Conservation (phyloP, 306 rosid genomes). For the Ormosia semicastrata region DNA sequence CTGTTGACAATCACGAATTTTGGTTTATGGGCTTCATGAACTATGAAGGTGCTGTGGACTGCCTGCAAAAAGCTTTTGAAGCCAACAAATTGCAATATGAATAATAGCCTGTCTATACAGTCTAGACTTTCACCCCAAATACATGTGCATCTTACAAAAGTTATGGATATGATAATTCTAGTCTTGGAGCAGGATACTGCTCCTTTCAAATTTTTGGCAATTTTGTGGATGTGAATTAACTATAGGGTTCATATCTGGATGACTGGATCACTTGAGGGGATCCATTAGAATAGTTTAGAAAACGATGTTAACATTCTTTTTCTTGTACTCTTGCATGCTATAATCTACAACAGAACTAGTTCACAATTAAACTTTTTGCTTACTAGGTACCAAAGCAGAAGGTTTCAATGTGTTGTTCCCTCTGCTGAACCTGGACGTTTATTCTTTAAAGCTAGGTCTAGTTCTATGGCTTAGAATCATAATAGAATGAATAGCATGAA, state of each 20-base stretch:
- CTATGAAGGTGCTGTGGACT: slow-evolving; percentile 61
- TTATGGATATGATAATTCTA: slow-evolving; percentile 17
- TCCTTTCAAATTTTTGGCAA: slow-evolving; percentile 22
- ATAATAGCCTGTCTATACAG: slow-evolving; percentile 29
- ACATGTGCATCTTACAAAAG: neutral
- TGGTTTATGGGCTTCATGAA: slow-evolving; percentile 95
- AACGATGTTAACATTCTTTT: neutral
- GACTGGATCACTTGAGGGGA: slow-evolving; percentile 1
- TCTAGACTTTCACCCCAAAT: slow-evolving; percentile 26
- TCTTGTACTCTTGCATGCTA: neutral
- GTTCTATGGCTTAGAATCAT: neutral
- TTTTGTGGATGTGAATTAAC: slow-evolving; percentile 31
- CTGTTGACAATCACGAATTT: slow-evolving; percentile 80
- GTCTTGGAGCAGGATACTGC: slow-evolving; percentile 27
- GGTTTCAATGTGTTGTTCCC: neutral
- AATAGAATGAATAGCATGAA: neutral
- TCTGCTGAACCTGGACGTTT: neutral
- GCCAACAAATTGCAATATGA: slow-evolving; percentile 39
- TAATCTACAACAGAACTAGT: slow-evolving; percentile 3
- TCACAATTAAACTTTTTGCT: neutral
- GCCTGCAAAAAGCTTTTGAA: slow-evolving; percentile 58
- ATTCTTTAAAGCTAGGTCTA: neutral
- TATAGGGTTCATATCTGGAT: slow-evolving; percentile 16
- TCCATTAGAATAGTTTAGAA: slow-evolving; percentile 15
- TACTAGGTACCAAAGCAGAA: neutral